Evolutionary conservation across 1,284 basidiomycete genomes (phyloP).

Genomic region (Pisolithus thermaeus): DNA sequence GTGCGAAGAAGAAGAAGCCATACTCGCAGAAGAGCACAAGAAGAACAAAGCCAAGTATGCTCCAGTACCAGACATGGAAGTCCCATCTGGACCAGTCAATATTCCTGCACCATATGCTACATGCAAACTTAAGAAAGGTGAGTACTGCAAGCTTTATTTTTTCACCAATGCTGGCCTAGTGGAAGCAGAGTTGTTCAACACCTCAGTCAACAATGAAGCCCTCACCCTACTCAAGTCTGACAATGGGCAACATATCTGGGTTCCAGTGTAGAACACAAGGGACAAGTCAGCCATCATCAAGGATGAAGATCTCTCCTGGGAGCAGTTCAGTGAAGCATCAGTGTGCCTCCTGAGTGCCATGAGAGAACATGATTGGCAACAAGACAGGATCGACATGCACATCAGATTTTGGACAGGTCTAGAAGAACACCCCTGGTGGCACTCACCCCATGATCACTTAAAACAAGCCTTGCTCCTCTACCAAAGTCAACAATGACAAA

Average conservation of each 20-base stretch:
- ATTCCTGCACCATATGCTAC: background rate
- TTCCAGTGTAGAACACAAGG: background rate
- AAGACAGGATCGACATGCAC: background rate
- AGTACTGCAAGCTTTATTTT: conserved; percentile 2
- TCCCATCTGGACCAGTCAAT: background rate
- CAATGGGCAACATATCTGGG: background rate
- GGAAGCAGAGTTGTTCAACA: background rate
- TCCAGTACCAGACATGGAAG: background rate
- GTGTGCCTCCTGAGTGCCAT: background rate
- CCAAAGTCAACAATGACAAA: background rate
- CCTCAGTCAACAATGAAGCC: background rate
- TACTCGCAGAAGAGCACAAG: background rate
- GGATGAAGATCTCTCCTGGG: background rate
- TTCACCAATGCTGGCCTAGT: conserved; percentile 5
- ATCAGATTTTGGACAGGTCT: background rate
- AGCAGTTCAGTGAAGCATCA: background rate
- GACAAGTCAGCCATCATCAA: background rate
- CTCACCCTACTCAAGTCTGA: background rate
- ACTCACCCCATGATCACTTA: background rate
- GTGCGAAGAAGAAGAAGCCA: background rate
- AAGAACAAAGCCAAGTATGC: conserved; percentile 5
- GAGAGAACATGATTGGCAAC: background rate
- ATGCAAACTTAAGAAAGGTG: conserved; percentile 2
- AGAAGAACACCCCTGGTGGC: background rate
- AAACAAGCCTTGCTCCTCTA: background rate